Conservation (phyloP, 1,284 basidiomycete genomes). For the Vanrija humicola region DNA sequence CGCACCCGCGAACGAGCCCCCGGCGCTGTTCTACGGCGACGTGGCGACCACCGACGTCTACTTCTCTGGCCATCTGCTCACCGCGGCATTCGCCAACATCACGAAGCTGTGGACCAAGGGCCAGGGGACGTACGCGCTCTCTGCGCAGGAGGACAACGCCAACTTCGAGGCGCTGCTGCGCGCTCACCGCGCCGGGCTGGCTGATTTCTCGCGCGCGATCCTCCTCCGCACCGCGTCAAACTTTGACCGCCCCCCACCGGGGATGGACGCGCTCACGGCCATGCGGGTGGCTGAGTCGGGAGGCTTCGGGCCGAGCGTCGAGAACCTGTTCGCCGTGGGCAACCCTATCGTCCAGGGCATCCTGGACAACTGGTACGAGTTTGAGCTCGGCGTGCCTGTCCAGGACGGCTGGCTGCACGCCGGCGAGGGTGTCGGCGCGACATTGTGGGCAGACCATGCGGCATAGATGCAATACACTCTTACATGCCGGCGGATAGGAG, state of each 20-base stretch:
- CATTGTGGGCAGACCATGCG: too few species aligned
- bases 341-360: slow-evolving; percentile 40
- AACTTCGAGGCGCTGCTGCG: slow-evolving; percentile 53
- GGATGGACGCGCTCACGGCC: slow-evolving; percentile 21
- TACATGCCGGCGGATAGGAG: too few species aligned
- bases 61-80: slow-evolving; percentile 50
- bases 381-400: slow-evolving; percentile 27
- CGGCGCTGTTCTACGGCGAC: slow-evolving; percentile 47
- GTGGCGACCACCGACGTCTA: slow-evolving; percentile 53
- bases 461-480: too few species aligned
- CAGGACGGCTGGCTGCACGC: slow-evolving; percentile 30
- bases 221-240: slow-evolving; percentile 53
- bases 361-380: slow-evolving; percentile 30
- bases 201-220: slow-evolving; percentile 54
- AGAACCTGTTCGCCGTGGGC: slow-evolving; percentile 39
- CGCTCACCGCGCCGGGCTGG: slow-evolving; percentile 44
- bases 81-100: slow-evolving; percentile 51
- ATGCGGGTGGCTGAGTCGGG: slow-evolving; percentile 34
- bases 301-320: slow-evolving; percentile 35
- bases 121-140: slow-evolving; percentile 49
- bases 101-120: slow-evolving; percentile 48
- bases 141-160: slow-evolving; percentile 56
- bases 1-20: slow-evolving; percentile 44
- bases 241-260: slow-evolving; percentile 51
- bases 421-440: slow-evolving; percentile 13